These are phyloP conservation scores for Phytophthora niederhauseri DNA, from an alignment of 352 stramenopile species.

Conservation along the genomic window DNA sequence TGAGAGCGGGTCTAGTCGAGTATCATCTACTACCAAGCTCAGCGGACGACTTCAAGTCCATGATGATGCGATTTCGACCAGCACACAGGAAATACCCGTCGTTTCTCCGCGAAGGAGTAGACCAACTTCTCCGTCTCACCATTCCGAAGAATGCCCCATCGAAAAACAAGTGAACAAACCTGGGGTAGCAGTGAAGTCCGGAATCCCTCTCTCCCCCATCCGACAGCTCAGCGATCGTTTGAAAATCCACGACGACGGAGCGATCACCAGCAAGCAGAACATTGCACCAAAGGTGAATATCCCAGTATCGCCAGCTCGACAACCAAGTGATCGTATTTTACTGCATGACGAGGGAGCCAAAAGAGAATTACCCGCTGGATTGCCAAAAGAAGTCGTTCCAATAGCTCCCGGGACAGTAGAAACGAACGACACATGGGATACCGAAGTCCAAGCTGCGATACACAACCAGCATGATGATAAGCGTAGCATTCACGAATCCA, in stretches of 20 bases:
- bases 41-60: constrained; percentile 22
- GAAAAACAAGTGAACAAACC: constrained; percentile 5
- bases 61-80: constrained; percentile 16
- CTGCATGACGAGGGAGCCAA: constrained; percentile 18
- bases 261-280: constrained; percentile 12
- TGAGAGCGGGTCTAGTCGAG: constrained; percentile 13
- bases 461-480: constrained; percentile 3
- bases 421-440: constrained; percentile 6
- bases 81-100: constrained; percentile 13
- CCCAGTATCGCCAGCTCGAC: constrained; percentile 12
- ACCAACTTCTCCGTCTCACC: constrained; percentile 16
- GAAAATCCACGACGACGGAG: constrained; percentile 27
- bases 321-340: constrained; percentile 18
- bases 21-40: constrained; percentile 13
- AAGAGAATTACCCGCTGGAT: constrained; percentile 3
- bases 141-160: not conserved
- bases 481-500: not conserved
- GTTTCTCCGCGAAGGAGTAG: constrained; percentile 13
- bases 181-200: not conserved
- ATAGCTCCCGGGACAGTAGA: not conserved
- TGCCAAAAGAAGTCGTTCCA: constrained; percentile 2
- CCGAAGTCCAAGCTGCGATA: constrained; percentile 3
- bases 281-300: constrained; percentile 6
- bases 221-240: constrained; percentile 24
- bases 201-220: constrained; percentile 20